Base-by-base conservation (phyloP, 805 yeast genomes). In the Spathaspora arborariae region DNA sequence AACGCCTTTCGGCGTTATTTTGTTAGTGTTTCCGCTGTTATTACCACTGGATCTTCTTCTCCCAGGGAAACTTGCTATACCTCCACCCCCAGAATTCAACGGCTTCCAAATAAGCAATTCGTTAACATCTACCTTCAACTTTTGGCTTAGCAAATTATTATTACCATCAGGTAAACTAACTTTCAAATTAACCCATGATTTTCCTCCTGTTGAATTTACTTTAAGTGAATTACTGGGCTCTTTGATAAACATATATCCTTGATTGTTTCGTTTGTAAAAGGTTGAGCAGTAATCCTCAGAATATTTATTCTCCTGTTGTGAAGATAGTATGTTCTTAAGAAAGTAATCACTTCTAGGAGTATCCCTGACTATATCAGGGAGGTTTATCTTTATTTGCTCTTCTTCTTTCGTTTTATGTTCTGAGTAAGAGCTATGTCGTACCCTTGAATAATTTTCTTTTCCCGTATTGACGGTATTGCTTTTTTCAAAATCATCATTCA, bases 221-320 rank as follows among this genome's bases (percentile, higher is more conserved):
- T 60, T 60, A 20, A 62, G 47, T 5, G 65, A 54, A 44, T 53
- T 62, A 10, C 59, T 58, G 9, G 67, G 59, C 42, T 66, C 71
- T 37, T 57, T 57, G n/a, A 59, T 60, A 46, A 65, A 66, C 71
- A 66, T 66, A 46, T 64, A 66, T 15, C 69, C 68, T 38, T 60
- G 62, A 13, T 46, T 41, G 38, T 65, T 65, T 39, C 71, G 48
- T 41, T 63, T 64, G 53, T 65, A 66, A 50, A 65, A 66, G 5
- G 68, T 66, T 15, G 67, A 60, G 47, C 69, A 62, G 50, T 57
- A 59, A 20, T 56, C 58, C 36, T 58, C 63, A 20, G 48, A 42
- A 39, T 54, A 56, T 24, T 50, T 47, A 20, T 27, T 45, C 8
- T 40, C 21, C 15, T 24, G 9, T 8, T 39, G 16, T 13, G 39